These are phyloP conservation scores for Trichomonascaceae sp. DNA, from an alignment of 1,139 yeast genomes.

Conservation along the genomic window DNA sequence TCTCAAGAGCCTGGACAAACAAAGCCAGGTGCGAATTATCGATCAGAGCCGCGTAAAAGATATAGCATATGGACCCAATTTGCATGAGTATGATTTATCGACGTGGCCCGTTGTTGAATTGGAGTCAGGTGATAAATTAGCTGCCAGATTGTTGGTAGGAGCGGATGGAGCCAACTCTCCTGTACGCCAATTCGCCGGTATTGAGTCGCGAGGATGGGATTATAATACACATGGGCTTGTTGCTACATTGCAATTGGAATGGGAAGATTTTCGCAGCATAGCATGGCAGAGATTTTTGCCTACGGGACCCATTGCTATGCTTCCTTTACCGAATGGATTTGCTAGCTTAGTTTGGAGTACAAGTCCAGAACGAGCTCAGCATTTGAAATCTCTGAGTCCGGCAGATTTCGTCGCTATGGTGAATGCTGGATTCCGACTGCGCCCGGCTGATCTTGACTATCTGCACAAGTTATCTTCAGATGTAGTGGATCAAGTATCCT, in stretches of 20 bases:
- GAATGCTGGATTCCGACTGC: conserved; percentile 79
- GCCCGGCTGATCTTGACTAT: conserved; percentile 70
- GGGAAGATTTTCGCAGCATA: conserved; percentile 59
- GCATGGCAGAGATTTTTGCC: conserved; percentile 95
- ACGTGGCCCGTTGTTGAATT: conserved; percentile 78
- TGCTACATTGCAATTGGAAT: conserved; percentile 71
- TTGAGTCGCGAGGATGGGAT: conserved; percentile 88
- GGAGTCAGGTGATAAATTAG: conserved; percentile 56
- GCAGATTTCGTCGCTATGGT: conserved; percentile 63
- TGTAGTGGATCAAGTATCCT: conserved; percentile 47
- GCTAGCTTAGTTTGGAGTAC: conserved; percentile 94
- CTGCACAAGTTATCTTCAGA: conserved; percentile 47
- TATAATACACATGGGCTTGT: conserved; percentile 87
- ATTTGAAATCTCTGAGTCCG: conserved; percentile 53
- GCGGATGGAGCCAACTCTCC: conserved; percentile 97
- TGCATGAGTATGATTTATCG: conserved; percentile 31
- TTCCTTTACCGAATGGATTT: conserved; percentile 79
- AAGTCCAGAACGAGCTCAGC: conserved; percentile 65
- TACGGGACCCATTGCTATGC: conserved; percentile 87
- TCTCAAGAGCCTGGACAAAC: conserved; percentile 47
- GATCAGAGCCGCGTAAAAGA: conserved; percentile 61
- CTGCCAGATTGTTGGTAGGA: conserved; percentile 76
- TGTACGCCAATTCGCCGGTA: conserved; percentile 73
- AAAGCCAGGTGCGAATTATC: conserved; percentile 38
- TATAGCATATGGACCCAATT: conserved; percentile 33